Conservation (phyloP, 106 monocot species). For the Platanthera guangdongensis region DNA sequence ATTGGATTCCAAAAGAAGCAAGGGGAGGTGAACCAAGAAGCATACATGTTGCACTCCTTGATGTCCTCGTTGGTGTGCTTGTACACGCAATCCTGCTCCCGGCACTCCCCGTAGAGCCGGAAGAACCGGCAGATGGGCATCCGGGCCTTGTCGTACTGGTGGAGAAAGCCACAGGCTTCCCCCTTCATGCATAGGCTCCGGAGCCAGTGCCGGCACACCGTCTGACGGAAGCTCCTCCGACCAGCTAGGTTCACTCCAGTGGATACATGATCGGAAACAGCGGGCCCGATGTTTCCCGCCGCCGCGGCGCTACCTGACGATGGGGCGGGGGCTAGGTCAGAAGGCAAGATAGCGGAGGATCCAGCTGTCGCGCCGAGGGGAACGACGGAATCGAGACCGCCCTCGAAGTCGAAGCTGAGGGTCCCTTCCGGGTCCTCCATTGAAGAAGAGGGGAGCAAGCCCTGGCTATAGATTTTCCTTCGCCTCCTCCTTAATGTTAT, state of each 20-base stretch:
- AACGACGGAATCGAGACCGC: conserved; percentile 64
- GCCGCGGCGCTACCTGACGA: conserved; percentile 1
- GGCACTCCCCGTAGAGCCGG: conserved; percentile 80
- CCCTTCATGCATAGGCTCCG: conserved; percentile 95
- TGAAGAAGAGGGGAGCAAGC: not conserved
- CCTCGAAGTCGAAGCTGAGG: conserved; percentile 98
- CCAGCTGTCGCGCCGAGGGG: conserved; percentile 14
- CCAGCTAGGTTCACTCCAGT: conserved; percentile 19
- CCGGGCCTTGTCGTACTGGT: conserved; percentile 94
- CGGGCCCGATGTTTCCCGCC: conserved; percentile 4
- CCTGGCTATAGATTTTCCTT: not conserved
- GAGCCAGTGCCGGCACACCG: conserved; percentile 98
- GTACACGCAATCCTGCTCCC: conserved; percentile 97
- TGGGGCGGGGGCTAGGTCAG: conserved; percentile 3
- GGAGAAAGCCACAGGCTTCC: conserved; percentile 89
- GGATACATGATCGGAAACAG: not conserved
- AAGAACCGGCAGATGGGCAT: conserved; percentile 98
- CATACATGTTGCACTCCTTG: conserved; percentile 99
- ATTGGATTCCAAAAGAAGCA: not conserved
- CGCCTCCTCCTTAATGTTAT: not conserved
- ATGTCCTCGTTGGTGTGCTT: conserved; percentile 97
- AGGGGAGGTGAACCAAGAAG: not conserved
- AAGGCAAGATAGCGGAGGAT: conserved; percentile 5
- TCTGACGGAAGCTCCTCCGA: conserved; percentile 82
- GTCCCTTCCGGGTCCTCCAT: conserved; percentile 82